phyloP scores from a whole-genome alignment of 306 rosid genomes.

The Casuarina glauca region DNA sequence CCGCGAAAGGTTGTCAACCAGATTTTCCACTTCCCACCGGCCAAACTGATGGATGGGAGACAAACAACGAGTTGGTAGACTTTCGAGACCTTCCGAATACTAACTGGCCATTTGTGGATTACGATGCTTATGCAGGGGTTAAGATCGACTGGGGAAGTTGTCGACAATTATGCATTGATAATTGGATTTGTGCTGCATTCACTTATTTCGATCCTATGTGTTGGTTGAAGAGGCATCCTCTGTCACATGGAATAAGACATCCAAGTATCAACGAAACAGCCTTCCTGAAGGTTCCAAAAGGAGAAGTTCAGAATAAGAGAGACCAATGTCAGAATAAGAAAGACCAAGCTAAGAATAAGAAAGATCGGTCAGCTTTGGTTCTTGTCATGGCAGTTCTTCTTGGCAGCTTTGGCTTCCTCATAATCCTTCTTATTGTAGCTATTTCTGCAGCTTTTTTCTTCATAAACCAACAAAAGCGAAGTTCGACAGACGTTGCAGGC shows the following conservation, averaged over 20 bases:
- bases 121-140: neutral
- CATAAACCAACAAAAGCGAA: neutral
- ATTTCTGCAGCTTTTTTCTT: neutral
- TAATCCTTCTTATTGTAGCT: constrained; percentile 4
- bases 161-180: constrained; percentile 13
- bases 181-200: constrained; percentile 21
- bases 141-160: constrained; percentile 1
- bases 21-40: constrained; percentile 29
- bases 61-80: constrained; percentile 1
- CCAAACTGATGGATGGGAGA: constrained; percentile 18
- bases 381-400: constrained; percentile 24
- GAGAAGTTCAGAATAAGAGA: no score
- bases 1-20: constrained; percentile 37
- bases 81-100: neutral
- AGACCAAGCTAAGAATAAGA: neutral
- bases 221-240: constrained; percentile 27
- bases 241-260: constrained; percentile 28
- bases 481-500: neutral
- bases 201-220: no score
- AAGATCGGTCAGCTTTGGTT: constrained; percentile 3
- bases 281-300: constrained; percentile 9
- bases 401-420: constrained; percentile 35
- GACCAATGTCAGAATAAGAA: neutral
- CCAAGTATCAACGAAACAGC: neutral
- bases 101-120: constrained; percentile 28